Conservation (phyloP, 1,284 basidiomycete genomes). For the Sanghuangporus baumii region DNA sequence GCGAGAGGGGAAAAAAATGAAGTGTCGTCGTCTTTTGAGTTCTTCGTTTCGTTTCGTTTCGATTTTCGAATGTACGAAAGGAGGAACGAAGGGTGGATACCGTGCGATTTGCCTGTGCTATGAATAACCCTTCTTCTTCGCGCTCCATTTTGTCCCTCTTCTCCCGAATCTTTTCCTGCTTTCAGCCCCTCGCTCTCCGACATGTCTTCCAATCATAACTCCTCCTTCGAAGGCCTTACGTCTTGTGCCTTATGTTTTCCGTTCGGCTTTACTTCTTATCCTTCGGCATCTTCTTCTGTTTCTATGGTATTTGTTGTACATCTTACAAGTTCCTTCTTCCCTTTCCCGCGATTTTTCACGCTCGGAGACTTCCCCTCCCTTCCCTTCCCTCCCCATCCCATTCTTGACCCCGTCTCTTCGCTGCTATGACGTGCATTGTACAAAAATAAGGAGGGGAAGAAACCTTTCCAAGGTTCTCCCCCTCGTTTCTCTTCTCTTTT, state of each 20-base stretch:
- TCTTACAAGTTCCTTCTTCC: not conserved
- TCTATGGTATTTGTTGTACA: not conserved
- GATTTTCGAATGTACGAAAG: not conserved
- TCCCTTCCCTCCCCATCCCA: too few species aligned
- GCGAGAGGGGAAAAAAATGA: not conserved
- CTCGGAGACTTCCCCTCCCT: too few species aligned
- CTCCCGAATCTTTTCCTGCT: not conserved
- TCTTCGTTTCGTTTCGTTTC: not conserved
- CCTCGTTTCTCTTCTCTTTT: not conserved
- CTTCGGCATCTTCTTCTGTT: not conserved
- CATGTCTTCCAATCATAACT: not conserved
- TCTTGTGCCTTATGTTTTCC: not conserved
- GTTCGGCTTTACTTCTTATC: not conserved
- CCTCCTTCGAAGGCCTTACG: not conserved
- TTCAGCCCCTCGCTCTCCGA: not conserved
- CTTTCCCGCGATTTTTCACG: not conserved
- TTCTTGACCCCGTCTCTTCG: too few species aligned
- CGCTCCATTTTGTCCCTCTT: not conserved
- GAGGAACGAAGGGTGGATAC: not conserved
- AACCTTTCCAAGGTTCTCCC: not conserved
- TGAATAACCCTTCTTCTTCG: not conserved
- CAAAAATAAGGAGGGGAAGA: too few species aligned
- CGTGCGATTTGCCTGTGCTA: not conserved
- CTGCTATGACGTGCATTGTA: too few species aligned
- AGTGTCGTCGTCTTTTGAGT: not conserved